These are phyloP conservation scores for Chytridium lagenaria DNA, from an alignment of 371 early-diverging fungal species.

Conservation along the genomic window DNA sequence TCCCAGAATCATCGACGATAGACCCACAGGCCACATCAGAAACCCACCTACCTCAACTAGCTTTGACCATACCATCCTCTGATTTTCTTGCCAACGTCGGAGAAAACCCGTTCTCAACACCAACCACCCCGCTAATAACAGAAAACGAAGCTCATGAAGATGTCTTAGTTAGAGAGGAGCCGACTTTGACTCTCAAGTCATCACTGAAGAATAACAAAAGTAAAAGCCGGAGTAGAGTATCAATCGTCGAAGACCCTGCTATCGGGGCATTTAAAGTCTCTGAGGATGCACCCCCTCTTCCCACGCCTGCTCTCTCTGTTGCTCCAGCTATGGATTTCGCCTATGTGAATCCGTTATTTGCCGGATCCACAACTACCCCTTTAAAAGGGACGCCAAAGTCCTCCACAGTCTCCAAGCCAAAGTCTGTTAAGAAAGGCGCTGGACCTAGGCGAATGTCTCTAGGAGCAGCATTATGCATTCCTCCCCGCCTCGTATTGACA, in stretches of 20 bases:
- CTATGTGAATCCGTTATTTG: slow-evolving; percentile 14
- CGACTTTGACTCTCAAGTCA: not conserved
- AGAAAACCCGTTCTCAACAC: slow-evolving; percentile 10
- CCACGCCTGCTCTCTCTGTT: not conserved
- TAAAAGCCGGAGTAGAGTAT: slow-evolving; percentile 7
- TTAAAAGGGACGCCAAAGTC: not conserved
- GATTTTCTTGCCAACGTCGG: not conserved
- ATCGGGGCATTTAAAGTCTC: not conserved
- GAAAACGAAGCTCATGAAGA: not conserved
- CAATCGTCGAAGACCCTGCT: slow-evolving; percentile 1
- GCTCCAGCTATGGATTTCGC: not conserved
- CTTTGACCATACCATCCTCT: not conserved
- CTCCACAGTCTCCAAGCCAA: not conserved
- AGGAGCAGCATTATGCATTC: slow-evolving; percentile 53
- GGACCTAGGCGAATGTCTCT: slow-evolving; percentile 45
- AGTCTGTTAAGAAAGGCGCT: not conserved
- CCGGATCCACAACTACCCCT: not conserved
- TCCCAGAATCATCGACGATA: not conserved
- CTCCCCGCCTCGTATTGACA: slow-evolving; percentile 49
- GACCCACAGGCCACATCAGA: not conserved
- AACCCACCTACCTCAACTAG: not conserved
- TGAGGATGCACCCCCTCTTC: slow-evolving; percentile 5
- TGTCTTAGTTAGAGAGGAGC: not conserved
- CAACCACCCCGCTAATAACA: not conserved
- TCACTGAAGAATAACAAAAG: not conserved